Evolutionary conservation across 495 filamentous ascomycete genomes (phyloP).

Genomic region (Endocarpon pusillum): DNA sequence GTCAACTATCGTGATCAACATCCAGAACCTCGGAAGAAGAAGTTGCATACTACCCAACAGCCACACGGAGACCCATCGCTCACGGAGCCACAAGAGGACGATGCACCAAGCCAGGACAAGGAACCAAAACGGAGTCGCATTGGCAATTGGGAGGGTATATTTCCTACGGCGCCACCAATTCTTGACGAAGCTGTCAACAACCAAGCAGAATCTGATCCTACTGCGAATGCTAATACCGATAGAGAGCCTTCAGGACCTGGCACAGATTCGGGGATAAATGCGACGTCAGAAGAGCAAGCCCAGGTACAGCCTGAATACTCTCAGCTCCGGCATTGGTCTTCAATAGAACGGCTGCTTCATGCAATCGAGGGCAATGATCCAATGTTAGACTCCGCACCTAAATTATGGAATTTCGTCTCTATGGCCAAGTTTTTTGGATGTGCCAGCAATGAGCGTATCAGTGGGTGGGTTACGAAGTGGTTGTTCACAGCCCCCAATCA

Average conservation of each 20-base stretch:
- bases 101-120: background rate
- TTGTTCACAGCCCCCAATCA: constrained; percentile 25
- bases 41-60: constrained; percentile 2
- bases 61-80: background rate
- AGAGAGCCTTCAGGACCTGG: background rate
- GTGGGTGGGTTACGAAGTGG: constrained; percentile 27
- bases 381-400: constrained; percentile 44
- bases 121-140: background rate
- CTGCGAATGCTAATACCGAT: constrained; percentile 4
- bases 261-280: background rate
- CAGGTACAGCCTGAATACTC: constrained; percentile 36
- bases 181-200: constrained; percentile 1
- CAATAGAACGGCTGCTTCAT: constrained; percentile 39
- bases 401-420: constrained; percentile 43
- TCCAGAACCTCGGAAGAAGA: background rate
- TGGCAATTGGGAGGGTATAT: constrained; percentile 4
- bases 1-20: too few relatives aligned
- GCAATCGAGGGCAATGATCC: constrained; percentile 31
- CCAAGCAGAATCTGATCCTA: constrained; percentile 6
- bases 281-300: background rate
- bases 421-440: constrained; percentile 41
- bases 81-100: background rate
- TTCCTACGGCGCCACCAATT: constrained; percentile 2
- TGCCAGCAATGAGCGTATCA: constrained; percentile 17
- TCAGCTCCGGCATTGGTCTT: constrained; percentile 38